Conservation (phyloP, 2,329 filamentous ascomycete genomes). For the Colletotrichum graminicola region DNA sequence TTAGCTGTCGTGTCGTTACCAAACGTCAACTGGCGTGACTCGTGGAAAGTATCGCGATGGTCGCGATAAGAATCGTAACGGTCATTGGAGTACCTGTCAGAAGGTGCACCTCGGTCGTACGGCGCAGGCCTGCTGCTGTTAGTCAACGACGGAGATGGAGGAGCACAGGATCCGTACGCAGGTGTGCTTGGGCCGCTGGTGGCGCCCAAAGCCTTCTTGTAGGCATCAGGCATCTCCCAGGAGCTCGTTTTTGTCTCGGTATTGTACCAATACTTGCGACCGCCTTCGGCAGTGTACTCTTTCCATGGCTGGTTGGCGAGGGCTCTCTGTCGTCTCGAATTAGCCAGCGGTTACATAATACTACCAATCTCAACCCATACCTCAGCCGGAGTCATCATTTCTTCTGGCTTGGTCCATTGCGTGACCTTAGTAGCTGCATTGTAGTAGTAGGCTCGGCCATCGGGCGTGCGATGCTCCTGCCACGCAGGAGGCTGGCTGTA, state of each 20-base stretch:
- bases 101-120: slow-evolving; percentile 53
- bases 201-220: slow-evolving; percentile 79
- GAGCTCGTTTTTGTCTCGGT: slow-evolving; percentile 91
- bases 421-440: slow-evolving; percentile 88
- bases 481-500: slow-evolving; percentile 69
- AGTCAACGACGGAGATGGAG: slow-evolving; percentile 26
- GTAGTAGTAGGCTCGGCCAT: slow-evolving; percentile 92
- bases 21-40: slow-evolving; percentile 70
- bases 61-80: slow-evolving; percentile 55
- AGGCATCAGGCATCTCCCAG: slow-evolving; percentile 92
- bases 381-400: slow-evolving; percentile 86
- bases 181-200: slow-evolving; percentile 60
- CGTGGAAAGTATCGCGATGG: slow-evolving; percentile 56
- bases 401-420: slow-evolving; percentile 94
- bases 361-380: slow-evolving; percentile 58
- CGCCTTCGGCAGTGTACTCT: slow-evolving; percentile 88
- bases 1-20: slow-evolving; percentile 68
- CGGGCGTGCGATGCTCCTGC: slow-evolving; percentile 84
- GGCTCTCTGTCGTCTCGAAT: slow-evolving; percentile 70
- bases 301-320: slow-evolving; percentile 90
- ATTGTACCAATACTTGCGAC: slow-evolving; percentile 96
- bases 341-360: slow-evolving; percentile 39
- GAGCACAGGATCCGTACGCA: slow-evolving; percentile 50
- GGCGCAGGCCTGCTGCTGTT: slow-evolving; percentile 51
- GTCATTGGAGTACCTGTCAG: slow-evolving; percentile 53